Conservation (phyloP, 805 yeast species). For the Yueomyces sinensis region DNA sequence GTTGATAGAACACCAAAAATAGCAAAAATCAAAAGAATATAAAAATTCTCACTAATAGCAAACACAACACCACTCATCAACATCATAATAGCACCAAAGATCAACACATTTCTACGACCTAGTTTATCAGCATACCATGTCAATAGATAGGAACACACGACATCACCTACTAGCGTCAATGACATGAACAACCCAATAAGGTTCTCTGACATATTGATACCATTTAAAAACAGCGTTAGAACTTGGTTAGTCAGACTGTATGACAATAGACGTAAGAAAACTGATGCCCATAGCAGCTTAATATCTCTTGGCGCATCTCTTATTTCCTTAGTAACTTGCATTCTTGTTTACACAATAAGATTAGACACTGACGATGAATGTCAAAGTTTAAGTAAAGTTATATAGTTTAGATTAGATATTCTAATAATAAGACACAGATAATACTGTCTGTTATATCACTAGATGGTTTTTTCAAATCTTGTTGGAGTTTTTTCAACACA, state of each 20-base stretch:
- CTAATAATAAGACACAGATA: no score
- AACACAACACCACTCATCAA: slow-evolving; percentile 51
- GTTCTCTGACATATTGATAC: slow-evolving; percentile 40
- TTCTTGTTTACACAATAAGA: no score
- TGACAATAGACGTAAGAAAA: slow-evolving; percentile 56
- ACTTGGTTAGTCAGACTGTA: slow-evolving; percentile 75
- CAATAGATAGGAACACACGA: slow-evolving; percentile 49
- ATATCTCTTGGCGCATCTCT: slow-evolving; percentile 37
- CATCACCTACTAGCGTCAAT: slow-evolving; percentile 68
- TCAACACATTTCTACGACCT: slow-evolving; percentile 56
- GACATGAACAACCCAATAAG: slow-evolving; percentile 73
- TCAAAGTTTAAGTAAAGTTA: no score
- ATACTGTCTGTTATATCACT: no score
- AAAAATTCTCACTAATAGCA: slow-evolving; percentile 39
- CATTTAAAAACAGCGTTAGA: slow-evolving; percentile 49
- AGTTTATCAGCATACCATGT: slow-evolving; percentile 67
- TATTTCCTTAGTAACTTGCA: slow-evolving; percentile 16
- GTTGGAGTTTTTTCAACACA: no score
- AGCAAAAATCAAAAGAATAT: slow-evolving; percentile 53
- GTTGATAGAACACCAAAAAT: slow-evolving; percentile 79
- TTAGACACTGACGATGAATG: no score
- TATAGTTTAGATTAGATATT: no score
- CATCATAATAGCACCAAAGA: slow-evolving; percentile 58
- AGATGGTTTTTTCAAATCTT: no score
- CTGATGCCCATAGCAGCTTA: slow-evolving; percentile 51